Evolutionary conservation across 1,139 yeast species (phyloP).

Genomic region (Spathaspora sp.): DNA sequence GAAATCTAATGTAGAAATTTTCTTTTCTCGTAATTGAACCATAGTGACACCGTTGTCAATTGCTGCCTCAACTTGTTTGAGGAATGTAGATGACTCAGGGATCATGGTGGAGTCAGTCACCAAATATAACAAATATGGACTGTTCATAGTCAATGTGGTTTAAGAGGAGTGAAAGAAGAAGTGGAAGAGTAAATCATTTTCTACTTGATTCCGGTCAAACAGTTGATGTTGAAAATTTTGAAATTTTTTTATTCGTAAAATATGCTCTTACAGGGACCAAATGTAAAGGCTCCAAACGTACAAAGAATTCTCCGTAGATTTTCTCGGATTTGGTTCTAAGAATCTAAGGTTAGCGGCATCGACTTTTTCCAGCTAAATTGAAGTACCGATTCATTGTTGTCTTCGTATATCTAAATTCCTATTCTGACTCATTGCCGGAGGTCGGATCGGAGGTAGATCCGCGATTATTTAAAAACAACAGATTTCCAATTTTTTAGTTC

Average conservation of each 20-base stretch:
- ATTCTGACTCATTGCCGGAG: background rate
- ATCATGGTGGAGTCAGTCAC: slow-evolving; percentile 83
- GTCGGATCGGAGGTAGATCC: background rate
- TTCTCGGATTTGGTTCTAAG: no score
- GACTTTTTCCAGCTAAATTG: background rate
- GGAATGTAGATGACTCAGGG: slow-evolving; percentile 60
- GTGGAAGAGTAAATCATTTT: background rate
- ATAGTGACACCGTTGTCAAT: slow-evolving; percentile 73
- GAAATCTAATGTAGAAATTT: slow-evolving; percentile 66
- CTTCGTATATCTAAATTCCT: no score
- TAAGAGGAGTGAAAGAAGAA: background rate
- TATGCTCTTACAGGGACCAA: slow-evolving; percentile 2
- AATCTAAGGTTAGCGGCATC: no score
- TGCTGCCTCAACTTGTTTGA: slow-evolving; percentile 61
- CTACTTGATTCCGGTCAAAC: background rate
- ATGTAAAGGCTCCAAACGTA: background rate
- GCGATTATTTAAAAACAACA: background rate
- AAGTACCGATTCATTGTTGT: background rate
- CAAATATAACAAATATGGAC: slow-evolving; percentile 66
- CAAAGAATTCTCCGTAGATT: no score
- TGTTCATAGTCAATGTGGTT: slow-evolving; percentile 4
- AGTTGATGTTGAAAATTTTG: background rate
- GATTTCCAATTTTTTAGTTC: background rate
- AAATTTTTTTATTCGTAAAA: background rate
- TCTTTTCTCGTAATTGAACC: slow-evolving; percentile 83